Conservation (phyloP, 768 basidiomycete genomes). For the Leccinum broughii region DNA sequence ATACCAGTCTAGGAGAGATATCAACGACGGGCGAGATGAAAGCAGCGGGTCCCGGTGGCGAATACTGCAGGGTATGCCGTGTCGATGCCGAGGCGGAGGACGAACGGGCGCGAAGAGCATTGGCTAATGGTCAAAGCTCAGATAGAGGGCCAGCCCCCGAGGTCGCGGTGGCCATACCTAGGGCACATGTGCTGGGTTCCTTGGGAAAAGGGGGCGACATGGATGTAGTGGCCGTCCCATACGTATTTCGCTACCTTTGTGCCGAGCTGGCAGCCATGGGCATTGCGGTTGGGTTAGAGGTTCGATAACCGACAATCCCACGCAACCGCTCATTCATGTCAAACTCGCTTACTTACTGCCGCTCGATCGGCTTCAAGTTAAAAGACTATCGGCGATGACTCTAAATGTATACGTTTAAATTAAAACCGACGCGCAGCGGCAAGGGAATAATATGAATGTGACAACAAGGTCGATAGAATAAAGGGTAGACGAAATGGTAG, state of each 20-base stretch:
- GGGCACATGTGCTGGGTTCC: slow-evolving; percentile 62
- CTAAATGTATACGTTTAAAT: slow-evolving; percentile 17
- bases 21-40: slow-evolving; percentile 50
- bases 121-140: slow-evolving; percentile 55
- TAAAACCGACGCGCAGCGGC: slow-evolving; percentile 16
- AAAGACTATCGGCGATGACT: not conserved
- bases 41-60: slow-evolving; percentile 75
- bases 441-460: slow-evolving; percentile 15
- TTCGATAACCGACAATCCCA: slow-evolving; percentile 43
- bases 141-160: slow-evolving; percentile 46
- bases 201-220: slow-evolving; percentile 74
- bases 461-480: slow-evolving; percentile 15
- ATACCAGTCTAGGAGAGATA: slow-evolving; percentile 70
- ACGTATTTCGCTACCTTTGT: slow-evolving; percentile 91
- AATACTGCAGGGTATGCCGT: slow-evolving; percentile 95
- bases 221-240: slow-evolving; percentile 95
- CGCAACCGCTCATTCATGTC: not conserved
- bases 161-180: slow-evolving; percentile 64
- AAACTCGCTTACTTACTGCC: not conserved
- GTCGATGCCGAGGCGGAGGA: slow-evolving; percentile 65
- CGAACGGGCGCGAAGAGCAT: slow-evolving; percentile 55
- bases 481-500: slow-evolving; percentile 15
- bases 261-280: slow-evolving; percentile 99
- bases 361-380: not conserved
- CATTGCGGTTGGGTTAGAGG: slow-evolving; percentile 83